Evolutionary conservation across 1,139 yeast genomes (phyloP), one percentile per base, ranked within the genome.

Genomic region (Yamadazyma atmosphaerica): DNA sequence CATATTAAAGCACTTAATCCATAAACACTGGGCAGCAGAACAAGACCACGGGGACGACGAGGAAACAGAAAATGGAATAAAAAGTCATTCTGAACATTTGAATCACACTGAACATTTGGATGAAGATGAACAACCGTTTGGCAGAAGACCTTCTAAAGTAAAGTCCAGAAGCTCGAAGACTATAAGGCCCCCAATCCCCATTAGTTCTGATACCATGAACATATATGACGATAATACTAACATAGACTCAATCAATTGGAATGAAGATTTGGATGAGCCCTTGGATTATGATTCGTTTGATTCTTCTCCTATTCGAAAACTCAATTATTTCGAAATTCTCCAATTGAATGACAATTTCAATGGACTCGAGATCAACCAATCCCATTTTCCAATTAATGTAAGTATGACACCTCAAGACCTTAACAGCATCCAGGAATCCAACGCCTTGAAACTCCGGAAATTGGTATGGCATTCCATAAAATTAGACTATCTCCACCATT

Each of bases 391-490:
- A 9, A n/a, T 23, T 16, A 16, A 28, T 16, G 31, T 14, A 4
- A 4, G 4, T 15, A n/a, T 16, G 12, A 26, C 44, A 8, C 44
- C 37, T 12, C 37, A 35, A 12, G 27, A 39, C 19, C 16, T 30
- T 11, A 33, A 21, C 12, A 26, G 31, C 13, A 32, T 17, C 16
- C 31, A 30, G 28, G 36, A 35, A 44, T 47, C 60, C 11, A 70
- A 64, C 38, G 52, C 71, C 2, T 46, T 45, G 22, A 62, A 61
- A 42, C 46, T 68, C 17, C 53, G 73, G 29, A 58, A 58, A 17
- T 40, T 52, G 10, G 41, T 65, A 9, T 68, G 73, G 72, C 51
- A 55, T 30, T 44, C 65, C 16, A 59, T 68, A 15, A 61, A 59
- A 42, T 40, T 56, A 11, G 61, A 65, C 32, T 55, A 60, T 43